Evolutionary conservation across 2,329 filamentous ascomycete genomes (phyloP), one percentile per base, ranked within the genome.

Genomic region (Phoma sp.): DNA sequence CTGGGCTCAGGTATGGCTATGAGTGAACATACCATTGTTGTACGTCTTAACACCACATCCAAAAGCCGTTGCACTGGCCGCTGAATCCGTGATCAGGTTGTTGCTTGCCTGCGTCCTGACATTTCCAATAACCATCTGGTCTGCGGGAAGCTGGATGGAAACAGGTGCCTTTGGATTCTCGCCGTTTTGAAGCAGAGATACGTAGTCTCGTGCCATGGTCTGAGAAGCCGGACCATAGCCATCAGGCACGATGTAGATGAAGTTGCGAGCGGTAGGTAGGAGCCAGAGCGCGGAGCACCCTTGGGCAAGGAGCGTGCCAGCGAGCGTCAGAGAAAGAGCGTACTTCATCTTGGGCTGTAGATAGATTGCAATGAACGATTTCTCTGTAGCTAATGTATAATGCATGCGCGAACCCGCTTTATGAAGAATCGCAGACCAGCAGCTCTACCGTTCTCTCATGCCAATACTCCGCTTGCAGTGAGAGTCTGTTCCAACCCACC

Each of bases 61-160:
- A 52, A 77, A 77, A 5, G 76, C 76, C 22, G 76, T 78, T 2
- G 70, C 76, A 38, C 75, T 69, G 17, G 76, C 74, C 6, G 74
- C 74, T n/a, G 76, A 78, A 48, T 78, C 76, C 6, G 76, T 77
- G 33, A 78, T 71, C 9, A 78, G 58, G 27, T 74, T 74, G 60
- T 77, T 53, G 47, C 58, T 62, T 9, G 66, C 56, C 17, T 63
- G 54, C 6, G 64, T 69, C 22, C 57, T 50, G 1, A 64, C 65
- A 38, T 57, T 67, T 27, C 66, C 66, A 40, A 69, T 64, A 12
- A 67, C 63, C 43, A 62, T 56, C 4, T 56, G 17, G 41, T 67
- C 63, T 12, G 63, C 59, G 19, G 62, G 55, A 2, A 68, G 55
- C 36, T 63, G 51, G 12, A 61, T 60, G 5, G 58, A 62, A 8